Evolutionary conservation across 2,329 filamentous ascomycete species (phyloP).

Genomic region (Monosporascus cannonballus): DNA sequence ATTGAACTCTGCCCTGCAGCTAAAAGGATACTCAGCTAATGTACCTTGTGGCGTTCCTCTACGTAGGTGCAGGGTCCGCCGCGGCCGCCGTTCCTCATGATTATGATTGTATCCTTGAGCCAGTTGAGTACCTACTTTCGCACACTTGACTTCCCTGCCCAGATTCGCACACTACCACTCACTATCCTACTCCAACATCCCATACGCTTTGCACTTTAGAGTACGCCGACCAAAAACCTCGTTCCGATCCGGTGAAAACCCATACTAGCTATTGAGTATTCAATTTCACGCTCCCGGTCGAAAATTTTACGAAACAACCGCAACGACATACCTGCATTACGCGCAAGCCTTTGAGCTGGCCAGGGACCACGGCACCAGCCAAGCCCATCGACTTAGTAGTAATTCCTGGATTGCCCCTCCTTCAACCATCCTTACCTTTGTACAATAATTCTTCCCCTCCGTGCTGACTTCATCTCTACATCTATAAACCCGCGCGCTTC

Average conservation of each 20-base stretch:
- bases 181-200: not conserved
- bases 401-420: not conserved
- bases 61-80: no score
- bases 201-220: not conserved
- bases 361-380: not conserved
- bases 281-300: not conserved
- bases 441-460: conserved; percentile 11
- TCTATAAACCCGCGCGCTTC: conserved; percentile 16
- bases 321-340: no score
- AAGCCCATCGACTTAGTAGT: not conserved
- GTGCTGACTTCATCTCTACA: conserved; percentile 16
- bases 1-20: no score
- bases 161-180: not conserved
- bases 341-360: not conserved
- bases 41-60: no score
- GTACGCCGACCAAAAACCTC: not conserved
- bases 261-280: not conserved
- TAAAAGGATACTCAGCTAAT: no score
- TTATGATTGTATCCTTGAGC: no score
- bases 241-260: not conserved
- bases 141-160: not conserved
- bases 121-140: no score
- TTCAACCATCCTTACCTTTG: not conserved
- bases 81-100: no score
- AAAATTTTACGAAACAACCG: not conserved